phyloP scores from a whole-genome alignment of 345 rosid species.

The Microcos paniculata region DNA sequence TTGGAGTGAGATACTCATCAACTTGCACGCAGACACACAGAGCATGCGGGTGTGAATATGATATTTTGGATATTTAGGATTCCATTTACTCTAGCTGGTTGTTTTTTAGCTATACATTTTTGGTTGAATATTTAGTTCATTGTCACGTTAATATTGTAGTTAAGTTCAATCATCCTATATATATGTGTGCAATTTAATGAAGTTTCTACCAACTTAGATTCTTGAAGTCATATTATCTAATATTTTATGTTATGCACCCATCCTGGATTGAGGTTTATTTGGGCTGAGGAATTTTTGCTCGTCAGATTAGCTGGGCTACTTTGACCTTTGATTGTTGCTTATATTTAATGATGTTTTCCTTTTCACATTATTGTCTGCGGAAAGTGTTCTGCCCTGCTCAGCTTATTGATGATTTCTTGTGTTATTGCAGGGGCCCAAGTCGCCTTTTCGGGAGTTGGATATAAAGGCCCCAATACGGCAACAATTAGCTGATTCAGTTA shows the following conservation, averaged over 20 bases:
- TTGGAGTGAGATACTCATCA: background rate
- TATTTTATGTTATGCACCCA: background rate
- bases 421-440: conserved; percentile 57
- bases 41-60: background rate
- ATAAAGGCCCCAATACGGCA: conserved; percentile 54
- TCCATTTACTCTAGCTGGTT: background rate
- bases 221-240: background rate
- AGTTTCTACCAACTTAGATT: background rate
- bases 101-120: background rate
- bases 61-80: background rate
- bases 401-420: conserved; percentile 5
- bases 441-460: conserved; percentile 65
- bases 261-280: background rate
- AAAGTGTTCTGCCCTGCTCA: background rate
- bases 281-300: background rate
- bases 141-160: background rate
- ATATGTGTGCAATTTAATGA: background rate
- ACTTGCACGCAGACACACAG: background rate
- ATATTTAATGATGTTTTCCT: conserved; percentile 1
- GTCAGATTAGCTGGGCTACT: background rate
- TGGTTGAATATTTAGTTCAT: background rate
- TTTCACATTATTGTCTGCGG: background rate
- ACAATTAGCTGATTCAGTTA: conserved; percentile 53
- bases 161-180: background rate
- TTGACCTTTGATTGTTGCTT: background rate